Conservation (phyloP, 805 yeast genomes). For the Metschnikowia lachancei region DNA sequence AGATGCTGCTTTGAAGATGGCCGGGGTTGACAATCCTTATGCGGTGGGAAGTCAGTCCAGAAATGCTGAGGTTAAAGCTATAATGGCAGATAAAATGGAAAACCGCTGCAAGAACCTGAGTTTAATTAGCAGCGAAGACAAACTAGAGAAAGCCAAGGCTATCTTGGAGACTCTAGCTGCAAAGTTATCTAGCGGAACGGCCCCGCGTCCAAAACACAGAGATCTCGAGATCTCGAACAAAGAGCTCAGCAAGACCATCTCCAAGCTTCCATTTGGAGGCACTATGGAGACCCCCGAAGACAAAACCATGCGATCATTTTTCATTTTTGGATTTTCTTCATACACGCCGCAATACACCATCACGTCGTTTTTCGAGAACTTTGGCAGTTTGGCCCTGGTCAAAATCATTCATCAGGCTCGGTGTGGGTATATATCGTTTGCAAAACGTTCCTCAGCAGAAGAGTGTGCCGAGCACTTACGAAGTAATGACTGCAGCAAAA, state of each 20-base stretch:
- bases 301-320: constrained; percentile 51
- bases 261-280: constrained; percentile 69
- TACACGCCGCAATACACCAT: constrained; percentile 64
- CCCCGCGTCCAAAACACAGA: constrained; percentile 17
- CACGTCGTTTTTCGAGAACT: constrained; percentile 45
- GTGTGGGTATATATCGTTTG: constrained; percentile 63
- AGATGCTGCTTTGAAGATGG: constrained; percentile 76
- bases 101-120: constrained; percentile 41
- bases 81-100: constrained; percentile 48
- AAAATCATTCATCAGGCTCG: constrained; percentile 55
- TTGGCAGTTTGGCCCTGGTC: constrained; percentile 48
- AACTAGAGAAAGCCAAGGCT: constrained; percentile 41
- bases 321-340: constrained; percentile 70
- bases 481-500: constrained; percentile 27
- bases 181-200: constrained; percentile 20
- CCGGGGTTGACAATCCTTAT: constrained; percentile 37
- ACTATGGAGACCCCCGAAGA: constrained; percentile 41
- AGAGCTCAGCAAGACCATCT: constrained; percentile 38
- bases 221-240: constrained; percentile 43
- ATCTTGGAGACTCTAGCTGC: constrained; percentile 50
- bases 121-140: constrained; percentile 12
- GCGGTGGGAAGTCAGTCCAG: constrained; percentile 27
- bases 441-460: constrained; percentile 51
- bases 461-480: constrained; percentile 26
- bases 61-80: constrained; percentile 38